Conservation (phyloP, 176 grass and related monocot species). For the Pharus latifolius region DNA sequence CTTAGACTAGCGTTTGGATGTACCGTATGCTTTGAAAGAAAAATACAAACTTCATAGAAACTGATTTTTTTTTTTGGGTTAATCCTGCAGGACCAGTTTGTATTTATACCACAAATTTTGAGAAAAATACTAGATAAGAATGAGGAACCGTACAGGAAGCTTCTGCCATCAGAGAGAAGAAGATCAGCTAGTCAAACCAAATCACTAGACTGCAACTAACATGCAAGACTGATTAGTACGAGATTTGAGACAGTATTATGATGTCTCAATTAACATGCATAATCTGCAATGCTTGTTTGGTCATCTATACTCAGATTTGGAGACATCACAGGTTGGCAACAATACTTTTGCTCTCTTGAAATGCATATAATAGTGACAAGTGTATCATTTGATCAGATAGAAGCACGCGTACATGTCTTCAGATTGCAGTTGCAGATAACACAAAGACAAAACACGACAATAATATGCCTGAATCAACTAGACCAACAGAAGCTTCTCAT, state of each 20-base stretch:
- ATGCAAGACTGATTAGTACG: not conserved
- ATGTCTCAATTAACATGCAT: not conserved
- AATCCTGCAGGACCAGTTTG: not conserved
- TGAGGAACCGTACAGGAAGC: not conserved
- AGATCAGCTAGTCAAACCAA: not conserved
- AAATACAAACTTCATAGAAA: too few species aligned
- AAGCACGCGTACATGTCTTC: slow-evolving; percentile 17
- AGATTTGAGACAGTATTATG: not conserved
- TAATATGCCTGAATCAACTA: slow-evolving; percentile 15
- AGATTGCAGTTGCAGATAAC: slow-evolving; percentile 27
- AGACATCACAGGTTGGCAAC: not conserved
- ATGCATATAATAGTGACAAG: not conserved
- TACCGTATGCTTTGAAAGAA: too few species aligned
- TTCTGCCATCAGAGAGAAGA: not conserved
- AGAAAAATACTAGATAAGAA: not conserved
- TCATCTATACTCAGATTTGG: not conserved
- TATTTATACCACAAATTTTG: not conserved
- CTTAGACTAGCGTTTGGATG: too few species aligned
- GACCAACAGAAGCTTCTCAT: not conserved
- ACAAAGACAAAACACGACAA: slow-evolving; percentile 24
- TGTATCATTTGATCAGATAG: not conserved
- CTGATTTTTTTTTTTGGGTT: too few species aligned
- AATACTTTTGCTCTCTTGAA: not conserved
- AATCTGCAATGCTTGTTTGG: not conserved
- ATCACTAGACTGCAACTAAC: not conserved